These are phyloP conservation scores for Fomitopsis pulvina DNA, from an alignment of 768 basidiomycete species.

Conservation along the genomic window DNA sequence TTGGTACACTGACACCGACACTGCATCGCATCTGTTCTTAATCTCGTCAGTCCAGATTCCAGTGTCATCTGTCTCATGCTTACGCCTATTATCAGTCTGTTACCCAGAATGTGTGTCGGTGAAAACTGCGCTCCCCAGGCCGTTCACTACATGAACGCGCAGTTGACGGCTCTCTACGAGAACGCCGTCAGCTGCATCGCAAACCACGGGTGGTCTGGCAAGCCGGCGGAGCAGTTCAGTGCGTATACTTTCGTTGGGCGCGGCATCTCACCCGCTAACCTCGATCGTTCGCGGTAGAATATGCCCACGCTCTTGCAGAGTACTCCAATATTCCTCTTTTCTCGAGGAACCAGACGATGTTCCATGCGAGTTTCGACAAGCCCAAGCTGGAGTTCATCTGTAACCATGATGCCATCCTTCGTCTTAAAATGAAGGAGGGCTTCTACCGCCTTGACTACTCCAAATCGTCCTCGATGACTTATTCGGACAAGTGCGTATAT, in stretches of 20 bases:
- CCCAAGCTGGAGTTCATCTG: constrained; percentile 27
- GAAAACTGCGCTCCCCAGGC: constrained; percentile 20
- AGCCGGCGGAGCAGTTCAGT: constrained; percentile 15
- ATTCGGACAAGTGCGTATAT: background rate
- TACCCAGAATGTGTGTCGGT: constrained; percentile 17
- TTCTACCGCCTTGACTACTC: constrained; percentile 19
- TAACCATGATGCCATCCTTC: constrained; percentile 26
- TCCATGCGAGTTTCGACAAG: constrained; percentile 17
- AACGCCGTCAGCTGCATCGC: constrained; percentile 15
- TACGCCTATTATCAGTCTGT: background rate
- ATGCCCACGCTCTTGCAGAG: constrained; percentile 15
- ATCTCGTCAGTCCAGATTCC: no score
- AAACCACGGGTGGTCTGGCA: constrained; percentile 10
- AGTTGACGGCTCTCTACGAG: constrained; percentile 17
- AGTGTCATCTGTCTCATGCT: background rate
- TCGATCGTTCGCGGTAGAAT: no score
- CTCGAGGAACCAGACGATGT: constrained; percentile 11
- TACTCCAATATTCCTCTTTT: constrained; percentile 6
- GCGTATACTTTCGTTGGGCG: no score
- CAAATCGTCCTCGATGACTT: constrained; percentile 4
- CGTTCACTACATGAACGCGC: constrained; percentile 19
- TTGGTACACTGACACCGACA: no score
- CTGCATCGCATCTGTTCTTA: no score
- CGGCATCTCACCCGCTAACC: no score
- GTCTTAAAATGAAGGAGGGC: constrained; percentile 18